These are phyloP conservation scores for Fennellomyces sp. DNA, from an alignment of 371 early-diverging fungal genomes.

Conservation along the genomic window DNA sequence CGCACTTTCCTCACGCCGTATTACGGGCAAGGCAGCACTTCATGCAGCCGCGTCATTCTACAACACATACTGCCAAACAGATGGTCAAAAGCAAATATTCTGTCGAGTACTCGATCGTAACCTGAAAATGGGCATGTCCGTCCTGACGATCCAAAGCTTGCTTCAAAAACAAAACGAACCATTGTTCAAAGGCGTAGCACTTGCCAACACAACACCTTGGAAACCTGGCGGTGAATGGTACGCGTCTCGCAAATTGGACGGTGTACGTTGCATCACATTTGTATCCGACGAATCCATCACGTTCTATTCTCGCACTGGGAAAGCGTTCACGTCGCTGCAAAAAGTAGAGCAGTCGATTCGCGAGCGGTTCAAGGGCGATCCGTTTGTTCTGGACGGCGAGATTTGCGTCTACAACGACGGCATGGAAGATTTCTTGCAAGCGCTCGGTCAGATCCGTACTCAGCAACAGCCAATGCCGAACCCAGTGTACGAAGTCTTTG, in stretches of 20 bases:
- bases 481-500: slow-evolving; percentile 60
- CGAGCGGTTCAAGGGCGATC: slow-evolving; percentile 13
- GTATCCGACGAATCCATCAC: slow-evolving; percentile 31
- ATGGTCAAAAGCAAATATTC: slow-evolving; percentile 33
- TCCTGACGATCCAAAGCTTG: slow-evolving; percentile 30
- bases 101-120: slow-evolving; percentile 59
- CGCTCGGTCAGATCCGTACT: slow-evolving; percentile 34
- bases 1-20: slow-evolving; percentile 45
- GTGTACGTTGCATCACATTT: slow-evolving; percentile 56
- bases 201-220: slow-evolving; percentile 28
- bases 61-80: slow-evolving; percentile 21
- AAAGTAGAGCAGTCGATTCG: slow-evolving; percentile 38
- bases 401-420: slow-evolving; percentile 46
- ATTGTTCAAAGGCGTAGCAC: slow-evolving; percentile 33
- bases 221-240: slow-evolving; percentile 33
- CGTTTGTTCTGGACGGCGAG: slow-evolving; percentile 61
- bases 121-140: slow-evolving; percentile 55
- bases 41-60: slow-evolving; percentile 45
- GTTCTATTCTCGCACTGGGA: slow-evolving; percentile 55
- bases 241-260: slow-evolving; percentile 64
- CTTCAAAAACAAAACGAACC: slow-evolving; percentile 4
- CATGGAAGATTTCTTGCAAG: slow-evolving; percentile 30
- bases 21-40: slow-evolving; percentile 47
- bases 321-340: slow-evolving; percentile 34
- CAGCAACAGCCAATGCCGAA: slow-evolving; percentile 30